These are phyloP conservation scores for Penicillium coprophilum DNA, from an alignment of 495 filamentous ascomycete species.

Conservation along the genomic window DNA sequence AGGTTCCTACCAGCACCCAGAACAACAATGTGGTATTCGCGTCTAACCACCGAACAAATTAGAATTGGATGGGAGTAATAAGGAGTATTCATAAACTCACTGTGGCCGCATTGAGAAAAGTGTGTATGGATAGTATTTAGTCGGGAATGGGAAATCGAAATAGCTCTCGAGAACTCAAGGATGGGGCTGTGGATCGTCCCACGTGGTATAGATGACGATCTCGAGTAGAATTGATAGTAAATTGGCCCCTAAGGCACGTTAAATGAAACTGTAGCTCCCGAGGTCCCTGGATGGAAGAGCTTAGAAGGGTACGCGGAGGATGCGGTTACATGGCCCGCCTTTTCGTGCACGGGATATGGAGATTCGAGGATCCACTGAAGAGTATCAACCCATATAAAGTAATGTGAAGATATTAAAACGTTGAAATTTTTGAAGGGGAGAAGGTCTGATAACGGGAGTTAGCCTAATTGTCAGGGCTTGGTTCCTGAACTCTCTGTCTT, in stretches of 20 bases:
- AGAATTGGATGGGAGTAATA: constrained; percentile 18
- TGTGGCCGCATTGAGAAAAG: constrained; percentile 52
- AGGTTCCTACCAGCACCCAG: constrained; percentile 71
- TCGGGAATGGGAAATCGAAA: background rate
- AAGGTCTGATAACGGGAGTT: constrained; percentile 4
- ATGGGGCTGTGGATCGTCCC: constrained; percentile 17
- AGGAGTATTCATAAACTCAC: constrained; percentile 36
- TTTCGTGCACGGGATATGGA: constrained; percentile 8
- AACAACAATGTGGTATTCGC: constrained; percentile 91
- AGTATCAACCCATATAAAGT: background rate
- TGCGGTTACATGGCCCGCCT: constrained; percentile 13
- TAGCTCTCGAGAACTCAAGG: constrained; percentile 6
- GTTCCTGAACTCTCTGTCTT: background rate
- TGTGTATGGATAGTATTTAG: constrained; percentile 11
- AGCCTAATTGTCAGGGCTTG: background rate
- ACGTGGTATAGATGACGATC: constrained; percentile 14
- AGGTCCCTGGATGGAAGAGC: background rate
- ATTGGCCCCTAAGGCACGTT: background rate
- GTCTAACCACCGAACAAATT: constrained; percentile 49
- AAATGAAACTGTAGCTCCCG: background rate
- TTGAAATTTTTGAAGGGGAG: constrained; percentile 5
- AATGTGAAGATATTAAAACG: background rate
- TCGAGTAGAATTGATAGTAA: background rate
- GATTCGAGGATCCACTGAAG: constrained; percentile 8
- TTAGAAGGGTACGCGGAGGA: constrained; percentile 1